Evolutionary conservation across 2,329 filamentous ascomycete genomes (phyloP).

Genomic region (Trichoderma sp.): DNA sequence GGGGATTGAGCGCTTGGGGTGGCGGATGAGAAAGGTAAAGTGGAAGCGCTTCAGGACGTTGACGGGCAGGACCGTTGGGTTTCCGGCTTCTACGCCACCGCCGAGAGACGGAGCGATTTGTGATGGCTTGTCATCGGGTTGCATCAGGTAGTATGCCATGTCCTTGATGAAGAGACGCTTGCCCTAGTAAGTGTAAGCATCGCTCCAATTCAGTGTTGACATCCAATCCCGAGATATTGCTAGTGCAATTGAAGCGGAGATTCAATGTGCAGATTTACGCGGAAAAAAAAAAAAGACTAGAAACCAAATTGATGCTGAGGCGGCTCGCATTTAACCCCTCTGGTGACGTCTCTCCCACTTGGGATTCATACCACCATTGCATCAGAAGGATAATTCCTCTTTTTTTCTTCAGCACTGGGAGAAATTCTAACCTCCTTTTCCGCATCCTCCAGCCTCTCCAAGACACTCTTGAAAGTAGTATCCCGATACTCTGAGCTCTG

Average conservation of each 20-base stretch:
- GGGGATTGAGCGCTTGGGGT: constrained; percentile 87
- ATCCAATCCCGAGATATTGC: not conserved
- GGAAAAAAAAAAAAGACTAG: too few species aligned
- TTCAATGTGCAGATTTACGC: not conserved
- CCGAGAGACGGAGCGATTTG: constrained; percentile 79
- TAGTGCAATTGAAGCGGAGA: constrained; percentile 1
- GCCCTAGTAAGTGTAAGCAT: constrained; percentile 55
- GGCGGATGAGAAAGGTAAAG: constrained; percentile 95
- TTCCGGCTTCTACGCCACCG: constrained; percentile 64
- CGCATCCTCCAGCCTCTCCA: constrained; percentile 73
- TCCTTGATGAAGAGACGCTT: constrained; percentile 98
- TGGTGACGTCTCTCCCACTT: not conserved
- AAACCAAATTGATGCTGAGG: not conserved
- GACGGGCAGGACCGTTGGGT: constrained; percentile 82
- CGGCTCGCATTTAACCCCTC: not conserved
- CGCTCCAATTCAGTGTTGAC: not conserved
- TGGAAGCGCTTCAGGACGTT: constrained; percentile 78
- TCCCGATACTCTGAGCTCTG: constrained; percentile 65
- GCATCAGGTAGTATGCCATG: constrained; percentile 89
- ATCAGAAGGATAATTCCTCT: not conserved
- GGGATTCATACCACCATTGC: not conserved
- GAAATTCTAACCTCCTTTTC: constrained; percentile 69
- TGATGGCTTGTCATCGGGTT: constrained; percentile 68
- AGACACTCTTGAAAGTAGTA: constrained; percentile 74
- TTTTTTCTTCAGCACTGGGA: constrained; percentile 12